phyloP scores from a whole-genome alignment of 441 rosid species.

The Sinapis alba region DNA sequence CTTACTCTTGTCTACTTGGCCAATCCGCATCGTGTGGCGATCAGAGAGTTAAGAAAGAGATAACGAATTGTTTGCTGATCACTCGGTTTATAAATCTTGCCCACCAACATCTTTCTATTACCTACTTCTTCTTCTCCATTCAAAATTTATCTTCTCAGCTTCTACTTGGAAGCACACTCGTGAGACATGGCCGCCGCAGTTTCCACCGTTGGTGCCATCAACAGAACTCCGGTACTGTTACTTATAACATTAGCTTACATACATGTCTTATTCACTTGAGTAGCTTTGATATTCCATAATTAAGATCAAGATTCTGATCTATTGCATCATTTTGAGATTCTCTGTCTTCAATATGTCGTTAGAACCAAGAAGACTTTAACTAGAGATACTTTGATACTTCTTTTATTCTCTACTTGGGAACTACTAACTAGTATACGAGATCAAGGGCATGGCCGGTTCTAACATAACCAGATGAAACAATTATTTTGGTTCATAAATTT shows the following conservation, averaged over 20 bases:
- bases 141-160: constrained; percentile 18
- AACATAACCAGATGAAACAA: neutral
- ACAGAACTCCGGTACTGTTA: constrained; percentile 66
- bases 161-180: constrained; percentile 26
- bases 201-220: constrained; percentile 77
- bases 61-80: constrained; percentile 39
- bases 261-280: neutral
- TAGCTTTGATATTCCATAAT: neutral
- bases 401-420: constrained; percentile 1
- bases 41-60: constrained; percentile 38
- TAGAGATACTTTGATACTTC: constrained; percentile 6
- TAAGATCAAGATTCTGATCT: neutral
- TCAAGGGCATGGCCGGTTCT: neutral
- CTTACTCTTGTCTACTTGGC: constrained; percentile 30
- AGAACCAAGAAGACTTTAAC: constrained; percentile 19
- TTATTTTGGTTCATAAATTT: neutral
- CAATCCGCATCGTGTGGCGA: constrained; percentile 41
- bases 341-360: constrained; percentile 8
- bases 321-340: constrained; percentile 20
- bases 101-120: constrained; percentile 22
- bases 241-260: neutral
- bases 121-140: constrained; percentile 27
- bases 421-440: neutral
- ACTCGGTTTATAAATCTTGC: constrained; percentile 36
- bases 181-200: constrained; percentile 71